phyloP scores from a whole-genome alignment of 2,329 filamentous ascomycete species.

The Coniella lustricola region DNA sequence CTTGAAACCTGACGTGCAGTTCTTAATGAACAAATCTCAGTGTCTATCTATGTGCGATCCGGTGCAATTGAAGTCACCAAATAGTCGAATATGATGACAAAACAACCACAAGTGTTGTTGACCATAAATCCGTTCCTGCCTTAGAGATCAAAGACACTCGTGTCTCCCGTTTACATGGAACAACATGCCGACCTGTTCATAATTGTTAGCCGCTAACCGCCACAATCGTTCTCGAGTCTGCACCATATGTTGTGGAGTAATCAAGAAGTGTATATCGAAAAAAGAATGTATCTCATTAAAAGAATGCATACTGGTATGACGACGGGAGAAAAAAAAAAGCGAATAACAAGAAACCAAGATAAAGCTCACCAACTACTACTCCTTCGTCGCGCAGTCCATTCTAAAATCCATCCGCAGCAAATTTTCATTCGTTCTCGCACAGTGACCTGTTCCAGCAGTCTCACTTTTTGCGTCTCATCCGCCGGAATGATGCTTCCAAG shows the following conservation, averaged over 20 bases:
- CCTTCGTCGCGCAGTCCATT: conserved; percentile 47
- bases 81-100: too few relatives aligned
- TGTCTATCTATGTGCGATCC: too few relatives aligned
- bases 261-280: too few relatives aligned
- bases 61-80: too few relatives aligned
- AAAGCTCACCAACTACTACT: conserved; percentile 7
- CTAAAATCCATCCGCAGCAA: conserved; percentile 68
- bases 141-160: neutral
- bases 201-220: neutral
- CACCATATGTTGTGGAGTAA: too few relatives aligned
- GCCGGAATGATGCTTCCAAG: conserved; percentile 77
- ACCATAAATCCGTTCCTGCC: too few relatives aligned
- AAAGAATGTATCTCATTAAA: neutral
- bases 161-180: neutral
- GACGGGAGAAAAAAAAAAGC: neutral
- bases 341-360: neutral
- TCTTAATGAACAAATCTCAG: too few relatives aligned
- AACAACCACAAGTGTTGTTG: too few relatives aligned
- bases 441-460: conserved; percentile 63
- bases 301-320: neutral
- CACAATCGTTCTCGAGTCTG: too few relatives aligned
- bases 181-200: neutral
- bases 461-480: conserved; percentile 71
- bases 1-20: too few relatives aligned
- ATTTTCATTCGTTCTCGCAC: conserved; percentile 79